phyloP scores from a whole-genome alignment of 2,329 filamentous ascomycete species.

The Parafenestella ontariensis region DNA sequence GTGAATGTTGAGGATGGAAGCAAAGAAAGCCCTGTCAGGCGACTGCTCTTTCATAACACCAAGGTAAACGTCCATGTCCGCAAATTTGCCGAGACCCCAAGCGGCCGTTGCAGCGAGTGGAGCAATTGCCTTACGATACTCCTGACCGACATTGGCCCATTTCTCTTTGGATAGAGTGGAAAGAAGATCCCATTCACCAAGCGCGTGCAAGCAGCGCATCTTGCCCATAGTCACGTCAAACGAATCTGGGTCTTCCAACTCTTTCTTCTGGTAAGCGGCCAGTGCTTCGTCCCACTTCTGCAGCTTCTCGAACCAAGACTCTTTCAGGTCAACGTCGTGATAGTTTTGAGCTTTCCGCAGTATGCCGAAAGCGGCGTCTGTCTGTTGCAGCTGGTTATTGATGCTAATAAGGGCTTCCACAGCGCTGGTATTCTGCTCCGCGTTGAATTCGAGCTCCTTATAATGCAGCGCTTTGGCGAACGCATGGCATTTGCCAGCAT shows the following conservation, averaged over 20 bases:
- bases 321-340: slow-evolving; percentile 92
- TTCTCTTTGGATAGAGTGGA: slow-evolving; percentile 89
- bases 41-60: slow-evolving; percentile 93
- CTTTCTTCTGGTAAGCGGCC: slow-evolving; percentile 87
- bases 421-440: slow-evolving; percentile 93
- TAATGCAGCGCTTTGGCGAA: slow-evolving; percentile 98
- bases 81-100: slow-evolving; percentile 97
- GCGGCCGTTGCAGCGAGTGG: slow-evolving; percentile 93
- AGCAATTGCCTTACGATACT: slow-evolving; percentile 89
- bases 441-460: slow-evolving; percentile 97
- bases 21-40: slow-evolving; percentile 96
- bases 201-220: slow-evolving; percentile 96
- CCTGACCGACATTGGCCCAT: slow-evolving; percentile 87
- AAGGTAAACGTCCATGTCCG: slow-evolving; percentile 96
- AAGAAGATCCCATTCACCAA: slow-evolving; percentile 96
- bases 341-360: slow-evolving; percentile 94
- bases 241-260: slow-evolving; percentile 72
- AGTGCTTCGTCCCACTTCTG: slow-evolving; percentile 98
- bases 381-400: slow-evolving; percentile 98
- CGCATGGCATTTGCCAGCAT: slow-evolving; percentile 95
- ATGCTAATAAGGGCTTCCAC: slow-evolving; percentile 98
- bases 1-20: slow-evolving; percentile 92
- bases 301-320: slow-evolving; percentile 99
- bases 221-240: slow-evolving; percentile 99
- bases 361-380: slow-evolving; percentile 97